Base-by-base conservation (phyloP, 345 rosid genomes). In the Psidium guajava region DNA sequence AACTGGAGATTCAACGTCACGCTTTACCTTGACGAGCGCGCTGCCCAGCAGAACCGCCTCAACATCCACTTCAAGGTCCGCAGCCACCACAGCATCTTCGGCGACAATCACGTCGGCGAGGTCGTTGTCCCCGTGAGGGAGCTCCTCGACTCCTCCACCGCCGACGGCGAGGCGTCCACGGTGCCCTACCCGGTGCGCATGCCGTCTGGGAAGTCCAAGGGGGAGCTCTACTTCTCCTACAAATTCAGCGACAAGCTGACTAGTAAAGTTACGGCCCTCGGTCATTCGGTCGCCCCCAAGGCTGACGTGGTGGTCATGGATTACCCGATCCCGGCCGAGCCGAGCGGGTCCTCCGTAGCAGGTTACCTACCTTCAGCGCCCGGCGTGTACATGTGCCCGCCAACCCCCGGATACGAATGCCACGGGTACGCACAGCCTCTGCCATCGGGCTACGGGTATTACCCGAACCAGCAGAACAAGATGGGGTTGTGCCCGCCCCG, bases 91-190 rank as follows among this genome's bases (percentile, higher is more conserved):
- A 91, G 94, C 24, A 86, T 88, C 47, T 86, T 95, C 24, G 96
- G 98, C 1, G 96, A 89, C 54, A 92, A 89, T 87, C 95, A 93
- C 50, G 69, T 96, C 69, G 98, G 98, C 25, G 93, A 91, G 75
- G 99, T 96, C 86, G 85, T 84, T 87, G 93, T 96, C 1, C 99
- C 96, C 24, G 59, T 96, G 53, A 91, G 88, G 56, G 98, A 94
- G 88, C 91, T 96, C n/a, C 82, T 93, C 12, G 91, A 88, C 16
- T 82, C 89, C 20, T 82, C 89, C 8, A 87, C 85, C 8, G 89
- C 83, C 40, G 86, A 47, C 6, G 50, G 10, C 50, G 8, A 47
- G 50, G 50, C 50, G 6, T 47, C 50, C 40, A 36, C 40, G 9
- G 8, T 93, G 0, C 93, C 91, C 69, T 96, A 92, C 86, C 95